phyloP scores from a whole-genome alignment of 2,329 filamentous ascomycete species.

The Fusarium pseudocircinatum region DNA sequence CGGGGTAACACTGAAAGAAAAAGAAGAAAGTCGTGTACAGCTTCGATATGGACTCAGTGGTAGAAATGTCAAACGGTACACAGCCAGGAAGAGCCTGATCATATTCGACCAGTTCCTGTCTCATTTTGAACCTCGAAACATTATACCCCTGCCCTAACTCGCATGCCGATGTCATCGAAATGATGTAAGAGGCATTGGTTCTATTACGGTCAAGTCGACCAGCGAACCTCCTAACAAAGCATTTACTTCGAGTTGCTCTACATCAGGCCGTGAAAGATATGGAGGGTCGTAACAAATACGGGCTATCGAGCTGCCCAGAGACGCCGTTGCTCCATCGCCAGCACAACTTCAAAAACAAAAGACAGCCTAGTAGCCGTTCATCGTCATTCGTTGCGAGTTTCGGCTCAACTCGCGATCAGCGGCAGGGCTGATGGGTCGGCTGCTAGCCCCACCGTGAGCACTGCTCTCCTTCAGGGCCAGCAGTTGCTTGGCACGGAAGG shows the following conservation, averaged over 20 bases:
- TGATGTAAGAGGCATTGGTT: constrained; percentile 32
- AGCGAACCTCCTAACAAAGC: constrained; percentile 36
- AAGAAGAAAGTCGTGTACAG: constrained; percentile 46
- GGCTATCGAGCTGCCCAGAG: constrained; percentile 45
- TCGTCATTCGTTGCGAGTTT: constrained; percentile 95
- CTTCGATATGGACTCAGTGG: constrained; percentile 24
- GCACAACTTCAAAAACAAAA: constrained; percentile 44
- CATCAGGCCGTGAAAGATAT: constrained; percentile 46
- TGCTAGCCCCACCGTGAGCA: constrained; percentile 80
- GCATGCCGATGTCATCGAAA: constrained; percentile 33
- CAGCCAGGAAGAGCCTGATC: constrained; percentile 18
- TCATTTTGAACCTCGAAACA: constrained; percentile 1
- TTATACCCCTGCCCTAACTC: constrained; percentile 34
- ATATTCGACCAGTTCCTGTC: not conserved
- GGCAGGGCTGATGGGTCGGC: constrained; percentile 90
- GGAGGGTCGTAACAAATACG: constrained; percentile 45
- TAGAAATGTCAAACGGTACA: constrained; percentile 1
- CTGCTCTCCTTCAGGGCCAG: constrained; percentile 98
- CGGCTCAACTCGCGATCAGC: constrained; percentile 96
- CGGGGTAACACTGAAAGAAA: constrained; percentile 50
- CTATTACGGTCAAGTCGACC: constrained; percentile 25
- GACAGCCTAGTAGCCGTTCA: constrained; percentile 90
- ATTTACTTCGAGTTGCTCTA: constrained; percentile 42
- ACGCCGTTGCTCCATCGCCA: constrained; percentile 49
- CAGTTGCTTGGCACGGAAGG: constrained; percentile 99